Conservation (phyloP, 441 rosid species). For the Corymbia citriodora region DNA sequence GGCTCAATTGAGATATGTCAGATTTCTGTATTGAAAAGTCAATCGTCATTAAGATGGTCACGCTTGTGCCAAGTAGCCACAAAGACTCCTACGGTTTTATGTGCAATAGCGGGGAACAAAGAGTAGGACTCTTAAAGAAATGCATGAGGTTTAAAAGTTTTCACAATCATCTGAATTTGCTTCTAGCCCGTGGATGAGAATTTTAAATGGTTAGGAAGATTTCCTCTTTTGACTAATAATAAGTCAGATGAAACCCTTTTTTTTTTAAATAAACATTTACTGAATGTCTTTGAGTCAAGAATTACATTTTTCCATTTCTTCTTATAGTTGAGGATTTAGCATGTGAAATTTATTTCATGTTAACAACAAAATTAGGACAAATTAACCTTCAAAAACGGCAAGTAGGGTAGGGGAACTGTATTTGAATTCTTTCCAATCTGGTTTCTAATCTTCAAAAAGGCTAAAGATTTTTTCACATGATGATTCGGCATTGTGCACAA, state of each 20-base stretch:
- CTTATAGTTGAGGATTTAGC: background rate
- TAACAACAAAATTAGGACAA: background rate
- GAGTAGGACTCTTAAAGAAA: background rate
- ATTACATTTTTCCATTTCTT: background rate
- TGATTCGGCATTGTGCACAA: too few species aligned
- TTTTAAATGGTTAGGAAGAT: background rate
- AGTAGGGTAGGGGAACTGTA: too few species aligned
- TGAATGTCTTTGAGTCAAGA: fast-evolving
- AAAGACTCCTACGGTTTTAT: background rate
- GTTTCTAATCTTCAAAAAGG: too few species aligned
- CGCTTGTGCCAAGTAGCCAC: background rate
- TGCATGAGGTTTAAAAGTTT: background rate
- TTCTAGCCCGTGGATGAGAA: background rate
- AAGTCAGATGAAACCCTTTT: background rate
- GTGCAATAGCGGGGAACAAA: background rate
- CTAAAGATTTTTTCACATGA: too few species aligned
- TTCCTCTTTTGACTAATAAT: background rate
- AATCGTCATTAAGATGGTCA: background rate
- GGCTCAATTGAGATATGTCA: background rate
- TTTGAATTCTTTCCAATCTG: too few species aligned
- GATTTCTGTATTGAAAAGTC: background rate
- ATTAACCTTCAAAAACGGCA: too few species aligned
- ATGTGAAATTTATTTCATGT: background rate
- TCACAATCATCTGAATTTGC: background rate
- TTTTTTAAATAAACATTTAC: too few species aligned